Evolutionary conservation across 148 eudicot genomes (phyloP).

Genomic region (Vaccinium darrowii): DNA sequence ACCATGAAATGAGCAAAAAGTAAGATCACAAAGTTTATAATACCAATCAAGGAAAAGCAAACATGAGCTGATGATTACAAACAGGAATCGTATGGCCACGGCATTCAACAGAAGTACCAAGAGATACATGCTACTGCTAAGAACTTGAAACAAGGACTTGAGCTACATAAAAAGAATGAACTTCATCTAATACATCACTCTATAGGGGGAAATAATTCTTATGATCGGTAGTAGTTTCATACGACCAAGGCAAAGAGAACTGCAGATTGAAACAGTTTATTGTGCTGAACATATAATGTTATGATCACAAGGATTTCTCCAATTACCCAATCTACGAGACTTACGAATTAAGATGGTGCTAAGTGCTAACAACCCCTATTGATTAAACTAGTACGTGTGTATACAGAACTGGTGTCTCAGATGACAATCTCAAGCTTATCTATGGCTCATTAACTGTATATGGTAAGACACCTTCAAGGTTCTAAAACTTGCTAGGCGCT

Average conservation of each 20-base stretch:
- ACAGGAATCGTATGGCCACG: background rate
- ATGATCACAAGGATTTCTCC: background rate
- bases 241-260: background rate
- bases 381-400: background rate
- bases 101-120: background rate
- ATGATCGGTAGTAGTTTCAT: background rate
- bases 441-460: background rate
- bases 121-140: constrained; percentile 1
- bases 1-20: constrained; percentile 24
- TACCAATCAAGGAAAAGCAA: constrained; percentile 10
- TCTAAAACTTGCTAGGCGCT: too few species aligned
- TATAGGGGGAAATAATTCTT: background rate
- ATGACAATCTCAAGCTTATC: background rate
- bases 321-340: background rate
- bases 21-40: background rate
- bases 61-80: constrained; percentile 2
- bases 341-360: background rate
- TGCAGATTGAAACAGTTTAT: background rate
- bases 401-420: background rate
- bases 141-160: constrained; percentile 8
- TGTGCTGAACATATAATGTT: background rate
- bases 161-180: background rate
- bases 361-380: background rate
- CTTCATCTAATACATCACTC: background rate
- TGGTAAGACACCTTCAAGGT: too few species aligned